Evolutionary conservation across 257 asterid genomes (phyloP).

Genomic region (Salvia miltiorrhiza): DNA sequence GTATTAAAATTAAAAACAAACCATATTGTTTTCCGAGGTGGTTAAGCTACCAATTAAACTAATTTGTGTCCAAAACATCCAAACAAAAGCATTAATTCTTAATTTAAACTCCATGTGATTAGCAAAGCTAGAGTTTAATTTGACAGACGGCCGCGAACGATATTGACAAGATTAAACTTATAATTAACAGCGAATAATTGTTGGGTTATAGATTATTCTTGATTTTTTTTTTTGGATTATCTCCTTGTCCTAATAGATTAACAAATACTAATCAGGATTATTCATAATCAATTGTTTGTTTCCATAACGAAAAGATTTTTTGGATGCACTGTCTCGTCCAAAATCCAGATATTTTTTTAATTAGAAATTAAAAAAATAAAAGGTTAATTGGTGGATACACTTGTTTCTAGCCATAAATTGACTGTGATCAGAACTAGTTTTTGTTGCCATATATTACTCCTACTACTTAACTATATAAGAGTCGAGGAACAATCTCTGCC

Average conservation of each 20-base stretch:
- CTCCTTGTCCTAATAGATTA: conserved; percentile 16
- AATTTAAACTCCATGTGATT: conserved; percentile 22
- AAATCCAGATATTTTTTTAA: background rate
- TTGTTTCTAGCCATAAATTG: background rate
- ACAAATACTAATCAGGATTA: background rate
- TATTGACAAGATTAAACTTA: conserved; percentile 35
- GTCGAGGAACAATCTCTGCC: too few species aligned
- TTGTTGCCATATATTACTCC: background rate
- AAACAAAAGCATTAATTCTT: background rate
- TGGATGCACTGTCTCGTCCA: conserved; percentile 24
- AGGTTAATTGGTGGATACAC: background rate
- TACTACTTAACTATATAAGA: too few species aligned
- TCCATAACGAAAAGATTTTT: conserved; percentile 18
- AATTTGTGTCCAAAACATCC: conserved; percentile 6
- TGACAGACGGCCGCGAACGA: conserved; percentile 27
- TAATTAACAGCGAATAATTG: conserved; percentile 26
- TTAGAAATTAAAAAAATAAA: background rate
- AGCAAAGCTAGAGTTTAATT: conserved; percentile 1
- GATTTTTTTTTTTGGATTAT: background rate
- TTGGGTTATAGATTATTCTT: background rate
- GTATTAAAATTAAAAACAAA: background rate
- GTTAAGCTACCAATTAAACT: conserved; percentile 22
- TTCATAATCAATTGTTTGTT: background rate
- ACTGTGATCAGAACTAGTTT: background rate
- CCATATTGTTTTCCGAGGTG: background rate